These are phyloP conservation scores for Coemansia reversa DNA, from an alignment of 192 early-diverging fungal species.

Conservation along the genomic window DNA sequence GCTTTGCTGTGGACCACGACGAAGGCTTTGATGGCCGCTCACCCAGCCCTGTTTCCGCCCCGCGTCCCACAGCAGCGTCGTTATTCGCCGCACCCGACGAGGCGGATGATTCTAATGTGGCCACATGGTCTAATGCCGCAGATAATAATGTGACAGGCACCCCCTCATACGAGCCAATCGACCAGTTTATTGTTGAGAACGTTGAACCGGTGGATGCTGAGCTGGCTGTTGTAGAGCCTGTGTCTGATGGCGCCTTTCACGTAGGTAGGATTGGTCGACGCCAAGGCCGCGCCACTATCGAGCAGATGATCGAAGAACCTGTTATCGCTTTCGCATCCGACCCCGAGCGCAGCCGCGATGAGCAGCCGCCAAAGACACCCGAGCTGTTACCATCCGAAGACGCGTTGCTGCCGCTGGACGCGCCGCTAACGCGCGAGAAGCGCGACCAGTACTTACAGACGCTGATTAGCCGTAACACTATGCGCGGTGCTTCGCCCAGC, in stretches of 20 bases:
- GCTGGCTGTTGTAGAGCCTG: not conserved
- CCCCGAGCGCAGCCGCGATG: not conserved
- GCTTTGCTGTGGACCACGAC: conserved; percentile 6
- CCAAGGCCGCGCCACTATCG: conserved; percentile 39
- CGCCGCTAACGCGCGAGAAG: conserved; percentile 50
- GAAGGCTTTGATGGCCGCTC: conserved; percentile 19
- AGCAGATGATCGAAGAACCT: conserved; percentile 31
- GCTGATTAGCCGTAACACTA: conserved; percentile 49
- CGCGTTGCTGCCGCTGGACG: conserved; percentile 21
- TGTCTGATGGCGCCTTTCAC: conserved; percentile 9
- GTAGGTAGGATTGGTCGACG: conserved; percentile 42
- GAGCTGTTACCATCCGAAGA: not conserved
- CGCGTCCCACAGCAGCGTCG: conserved; percentile 37
- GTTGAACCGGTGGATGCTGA: not conserved
- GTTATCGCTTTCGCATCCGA: conserved; percentile 3
- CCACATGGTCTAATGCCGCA: not conserved
- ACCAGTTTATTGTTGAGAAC: not conserved
- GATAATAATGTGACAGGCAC: not conserved
- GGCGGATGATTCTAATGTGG: not conserved
- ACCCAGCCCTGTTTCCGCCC: conserved; percentile 17
- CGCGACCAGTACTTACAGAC: conserved; percentile 54
- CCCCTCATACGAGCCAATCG: not conserved
- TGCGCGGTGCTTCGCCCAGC: conserved; percentile 33
- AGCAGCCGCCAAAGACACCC: conserved; percentile 1
- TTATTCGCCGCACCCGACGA: conserved; percentile 18